Conservation (phyloP, 2,329 filamentous ascomycete genomes). For the Cladophialophora bantiana region DNA sequence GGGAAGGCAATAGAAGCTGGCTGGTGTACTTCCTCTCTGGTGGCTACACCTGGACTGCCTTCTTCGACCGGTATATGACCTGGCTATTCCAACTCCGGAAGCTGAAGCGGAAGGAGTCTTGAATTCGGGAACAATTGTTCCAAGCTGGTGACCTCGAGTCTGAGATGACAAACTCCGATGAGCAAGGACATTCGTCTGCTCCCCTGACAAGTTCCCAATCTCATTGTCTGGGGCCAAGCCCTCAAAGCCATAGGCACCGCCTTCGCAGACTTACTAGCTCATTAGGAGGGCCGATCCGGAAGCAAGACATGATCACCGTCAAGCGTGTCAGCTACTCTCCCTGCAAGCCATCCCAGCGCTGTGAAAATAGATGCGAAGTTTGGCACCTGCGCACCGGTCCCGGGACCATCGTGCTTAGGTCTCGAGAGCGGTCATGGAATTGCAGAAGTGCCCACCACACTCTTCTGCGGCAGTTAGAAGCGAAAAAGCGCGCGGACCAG, state of each 20-base stretch:
- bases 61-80: conserved; percentile 35
- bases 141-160: neutral
- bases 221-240: neutral
- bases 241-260: neutral
- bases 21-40: conserved; percentile 35
- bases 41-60: conserved; percentile 31
- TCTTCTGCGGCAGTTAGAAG: too few relatives aligned
- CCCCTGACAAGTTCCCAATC: neutral
- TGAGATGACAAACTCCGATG: neutral
- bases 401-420: neutral
- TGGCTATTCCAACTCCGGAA: conserved; percentile 32
- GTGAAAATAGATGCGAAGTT: too few relatives aligned
- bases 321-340: neutral
- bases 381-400: too few relatives aligned
- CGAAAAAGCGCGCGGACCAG: too few relatives aligned
- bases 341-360: neutral
- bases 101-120: conserved; percentile 23
- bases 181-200: neutral
- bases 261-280: neutral
- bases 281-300: neutral
- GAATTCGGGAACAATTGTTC: neutral
- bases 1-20: conserved; percentile 35
- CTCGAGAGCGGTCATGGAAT: neutral
- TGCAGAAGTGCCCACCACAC: neutral
- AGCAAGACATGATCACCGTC: neutral